A percentile compares a stretch with the other conserved stretches of the same genome.
Conservation (phyloP, 768 basidiomycete genomes). For the Dictyophora rubrovolvata region DNA sequence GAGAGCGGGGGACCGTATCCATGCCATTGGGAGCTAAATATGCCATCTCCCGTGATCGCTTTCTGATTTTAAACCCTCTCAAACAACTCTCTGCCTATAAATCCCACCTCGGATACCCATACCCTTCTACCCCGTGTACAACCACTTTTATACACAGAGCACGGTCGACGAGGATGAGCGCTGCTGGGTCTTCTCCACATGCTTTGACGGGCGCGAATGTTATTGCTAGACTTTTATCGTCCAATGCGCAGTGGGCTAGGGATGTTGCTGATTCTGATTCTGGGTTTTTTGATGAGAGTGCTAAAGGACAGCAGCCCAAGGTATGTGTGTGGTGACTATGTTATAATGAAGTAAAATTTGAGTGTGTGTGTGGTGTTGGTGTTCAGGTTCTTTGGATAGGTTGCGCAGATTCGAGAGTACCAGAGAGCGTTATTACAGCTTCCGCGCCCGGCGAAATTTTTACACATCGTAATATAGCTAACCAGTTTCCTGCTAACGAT, state of each 20-base stretch:
- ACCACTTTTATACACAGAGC: neutral
- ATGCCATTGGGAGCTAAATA: neutral
- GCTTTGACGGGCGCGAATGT: conserved; percentile 20
- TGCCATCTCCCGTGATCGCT: neutral
- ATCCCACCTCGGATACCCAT: neutral
- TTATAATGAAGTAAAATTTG: no score
- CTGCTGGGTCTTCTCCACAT: neutral
- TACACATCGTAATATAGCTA: conserved; percentile 80
- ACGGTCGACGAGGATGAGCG: neutral
- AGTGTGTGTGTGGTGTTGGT: neutral
- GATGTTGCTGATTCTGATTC: conserved; percentile 46
- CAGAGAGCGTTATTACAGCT: conserved; percentile 62
- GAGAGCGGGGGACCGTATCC: no score
- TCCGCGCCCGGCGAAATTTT: conserved; percentile 74
- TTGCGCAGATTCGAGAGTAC: conserved; percentile 78
- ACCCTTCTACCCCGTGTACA: neutral
- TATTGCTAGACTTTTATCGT: conserved; percentile 28
- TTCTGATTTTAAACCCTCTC: neutral
- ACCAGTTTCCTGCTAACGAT: conserved; percentile 70
- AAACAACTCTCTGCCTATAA: neutral
- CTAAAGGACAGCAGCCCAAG: conserved; percentile 60
- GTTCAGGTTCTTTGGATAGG: conserved; percentile 66
- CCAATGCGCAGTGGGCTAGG: conserved; percentile 63
- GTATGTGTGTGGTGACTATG: conserved; percentile 24
- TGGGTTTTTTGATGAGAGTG: conserved; percentile 49